A percentile compares a stretch with the other conserved stretches of the same genome.
phyloP scores from a whole-genome alignment of 2,329 filamentous ascomycete species.

The Metarhizium sp. region DNA sequence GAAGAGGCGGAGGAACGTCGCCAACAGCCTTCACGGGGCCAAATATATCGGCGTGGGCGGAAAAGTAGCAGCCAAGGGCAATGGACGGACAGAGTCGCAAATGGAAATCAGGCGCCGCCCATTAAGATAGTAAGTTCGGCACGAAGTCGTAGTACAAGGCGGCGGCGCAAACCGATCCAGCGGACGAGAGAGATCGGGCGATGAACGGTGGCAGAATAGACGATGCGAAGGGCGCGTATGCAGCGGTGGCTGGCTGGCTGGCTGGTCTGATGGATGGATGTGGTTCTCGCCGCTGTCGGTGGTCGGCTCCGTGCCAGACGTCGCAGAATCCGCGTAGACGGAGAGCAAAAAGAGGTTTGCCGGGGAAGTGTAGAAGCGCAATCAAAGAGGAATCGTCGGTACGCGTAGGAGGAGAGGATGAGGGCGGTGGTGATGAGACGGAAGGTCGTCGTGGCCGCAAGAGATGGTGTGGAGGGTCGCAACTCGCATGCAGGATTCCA shows the following conservation, averaged over 20 bases:
- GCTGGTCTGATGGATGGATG: background rate
- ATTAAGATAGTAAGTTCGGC: background rate
- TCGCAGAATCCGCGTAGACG: background rate
- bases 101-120: background rate
- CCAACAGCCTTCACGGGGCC: background rate
- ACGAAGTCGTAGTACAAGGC: background rate
- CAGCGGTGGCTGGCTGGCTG: background rate
- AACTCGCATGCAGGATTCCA: background rate
- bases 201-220: background rate
- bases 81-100: background rate
- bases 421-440: conserved; percentile 1
- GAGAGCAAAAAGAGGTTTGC: background rate
- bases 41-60: background rate
- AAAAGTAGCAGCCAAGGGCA: background rate
- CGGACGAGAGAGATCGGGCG: background rate
- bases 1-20: background rate
- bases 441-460: conserved; percentile 2
- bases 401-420: background rate
- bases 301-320: conserved; percentile 4
- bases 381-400: background rate
- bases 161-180: conserved; percentile 1
- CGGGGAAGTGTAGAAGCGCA: background rate
- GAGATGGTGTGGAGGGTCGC: conserved; percentile 1
- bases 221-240: background rate
- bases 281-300: background rate